phyloP scores from a whole-genome alignment of 2,329 filamentous ascomycete genomes.

The Exserohilum turcica region DNA sequence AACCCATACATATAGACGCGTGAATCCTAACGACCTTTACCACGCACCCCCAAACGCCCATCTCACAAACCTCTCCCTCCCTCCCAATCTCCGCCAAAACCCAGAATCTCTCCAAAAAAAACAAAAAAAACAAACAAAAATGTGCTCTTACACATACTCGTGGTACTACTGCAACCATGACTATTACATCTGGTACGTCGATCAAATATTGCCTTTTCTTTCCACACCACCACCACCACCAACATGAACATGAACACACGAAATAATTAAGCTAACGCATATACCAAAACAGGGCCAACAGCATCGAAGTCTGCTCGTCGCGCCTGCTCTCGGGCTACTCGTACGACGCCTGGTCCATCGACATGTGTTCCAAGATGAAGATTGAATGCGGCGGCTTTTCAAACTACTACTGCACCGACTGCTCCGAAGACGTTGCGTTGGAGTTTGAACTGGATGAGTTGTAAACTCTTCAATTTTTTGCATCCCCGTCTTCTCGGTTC shows the following conservation, averaged over 20 bases:
- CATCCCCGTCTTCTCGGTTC: not conserved
- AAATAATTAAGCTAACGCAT: not conserved
- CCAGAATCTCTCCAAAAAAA: not conserved
- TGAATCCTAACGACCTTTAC: no score
- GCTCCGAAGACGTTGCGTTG: constrained; percentile 51
- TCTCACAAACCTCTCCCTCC: no score
- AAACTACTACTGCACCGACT: constrained; percentile 53
- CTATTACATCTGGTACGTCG: constrained; percentile 53
- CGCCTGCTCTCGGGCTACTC: constrained; percentile 54
- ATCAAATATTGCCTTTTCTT: not conserved
- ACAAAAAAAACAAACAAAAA: constrained; percentile 16
- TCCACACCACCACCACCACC: no score
- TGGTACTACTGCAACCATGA: constrained; percentile 57
- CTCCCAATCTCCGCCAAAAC: no score
- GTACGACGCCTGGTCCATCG: constrained; percentile 55
- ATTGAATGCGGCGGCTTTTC: constrained; percentile 51
- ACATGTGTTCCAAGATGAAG: constrained; percentile 54
- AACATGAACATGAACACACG: not conserved
- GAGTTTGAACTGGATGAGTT: constrained; percentile 52
- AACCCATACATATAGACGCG: no score
- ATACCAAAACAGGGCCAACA: constrained; percentile 41
- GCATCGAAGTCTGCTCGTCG: constrained; percentile 53
- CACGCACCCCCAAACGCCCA: no score
- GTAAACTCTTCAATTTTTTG: constrained; percentile 8
- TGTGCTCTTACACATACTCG: constrained; percentile 56